These are phyloP conservation scores for Porphyrellus cyaneotinctus DNA, from an alignment of 768 basidiomycete species.

Conservation along the genomic window DNA sequence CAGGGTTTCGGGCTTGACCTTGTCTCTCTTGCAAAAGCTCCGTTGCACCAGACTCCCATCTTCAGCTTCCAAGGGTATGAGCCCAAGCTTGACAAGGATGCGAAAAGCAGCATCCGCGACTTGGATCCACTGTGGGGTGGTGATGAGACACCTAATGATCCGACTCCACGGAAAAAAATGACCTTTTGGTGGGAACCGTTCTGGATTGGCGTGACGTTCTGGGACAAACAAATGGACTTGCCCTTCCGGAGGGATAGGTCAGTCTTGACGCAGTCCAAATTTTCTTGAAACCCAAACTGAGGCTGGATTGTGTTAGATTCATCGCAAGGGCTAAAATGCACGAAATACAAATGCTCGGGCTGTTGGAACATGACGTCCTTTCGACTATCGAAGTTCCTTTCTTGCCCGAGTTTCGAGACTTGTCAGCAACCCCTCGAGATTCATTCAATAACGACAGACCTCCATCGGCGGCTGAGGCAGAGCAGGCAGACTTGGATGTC, in stretches of 20 bases:
- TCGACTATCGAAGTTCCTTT: slow-evolving; percentile 87
- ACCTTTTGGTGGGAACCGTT: slow-evolving; percentile 91
- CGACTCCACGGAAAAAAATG: slow-evolving; percentile 40
- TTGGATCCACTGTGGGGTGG: slow-evolving; percentile 76
- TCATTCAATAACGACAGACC: slow-evolving; percentile 31
- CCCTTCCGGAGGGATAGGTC: slow-evolving; percentile 79
- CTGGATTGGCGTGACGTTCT: slow-evolving; percentile 77
- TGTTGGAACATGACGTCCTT: slow-evolving; percentile 87
- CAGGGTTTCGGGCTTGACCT: slow-evolving; percentile 90
- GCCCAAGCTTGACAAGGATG: slow-evolving; percentile 49
- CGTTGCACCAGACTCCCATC: slow-evolving; percentile 88
- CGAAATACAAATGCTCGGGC: slow-evolving; percentile 91
- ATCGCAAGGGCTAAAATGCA: slow-evolving; percentile 95
- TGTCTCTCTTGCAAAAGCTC: slow-evolving; percentile 84
- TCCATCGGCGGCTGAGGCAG: slow-evolving; percentile 54
- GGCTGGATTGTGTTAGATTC: slow-evolving; percentile 52
- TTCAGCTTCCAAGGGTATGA: slow-evolving; percentile 81
- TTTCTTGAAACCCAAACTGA: background rate
- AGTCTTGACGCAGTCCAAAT: slow-evolving; percentile 4
- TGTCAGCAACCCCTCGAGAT: slow-evolving; percentile 31
- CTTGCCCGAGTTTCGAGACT: slow-evolving; percentile 44
- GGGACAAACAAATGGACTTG: slow-evolving; percentile 84
- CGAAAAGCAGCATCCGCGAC: slow-evolving; percentile 43
- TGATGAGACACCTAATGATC: slow-evolving; percentile 43
- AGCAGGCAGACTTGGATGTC: slow-evolving; percentile 68